A percentile compares a stretch with the other conserved stretches of the same genome.
These are phyloP conservation scores for Acacia confusa DNA, from an alignment of 306 rosid species.

Conservation along the genomic window DNA sequence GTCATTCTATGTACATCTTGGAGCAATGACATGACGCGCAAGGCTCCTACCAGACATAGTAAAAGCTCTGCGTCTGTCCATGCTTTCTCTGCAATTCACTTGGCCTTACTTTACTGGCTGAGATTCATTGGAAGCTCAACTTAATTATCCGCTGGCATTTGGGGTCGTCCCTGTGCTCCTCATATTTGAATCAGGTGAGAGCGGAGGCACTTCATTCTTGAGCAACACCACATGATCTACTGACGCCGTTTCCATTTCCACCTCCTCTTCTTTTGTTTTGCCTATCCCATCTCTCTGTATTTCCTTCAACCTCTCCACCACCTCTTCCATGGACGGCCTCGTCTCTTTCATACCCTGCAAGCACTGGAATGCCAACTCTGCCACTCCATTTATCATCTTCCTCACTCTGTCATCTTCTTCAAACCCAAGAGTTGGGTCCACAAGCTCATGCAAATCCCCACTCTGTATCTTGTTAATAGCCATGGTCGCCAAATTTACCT, in stretches of 20 bases:
- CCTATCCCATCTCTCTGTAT: constrained; percentile 42
- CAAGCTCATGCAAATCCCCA: constrained; percentile 56
- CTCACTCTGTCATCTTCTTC: constrained; percentile 51
- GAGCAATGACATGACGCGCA: background rate
- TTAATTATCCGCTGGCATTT: background rate
- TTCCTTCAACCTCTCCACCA: constrained; percentile 46
- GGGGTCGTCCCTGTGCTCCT: constrained; percentile 12
- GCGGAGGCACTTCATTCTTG: constrained; percentile 47
- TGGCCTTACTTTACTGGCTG: background rate
- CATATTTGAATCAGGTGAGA: constrained; percentile 55
- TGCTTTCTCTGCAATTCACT: background rate
- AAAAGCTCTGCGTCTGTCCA: background rate
- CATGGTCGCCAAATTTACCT: constrained; percentile 77
- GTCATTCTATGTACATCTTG: background rate
- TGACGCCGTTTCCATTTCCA: constrained; percentile 24
- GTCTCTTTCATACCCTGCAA: constrained; percentile 62
- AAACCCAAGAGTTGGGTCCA: constrained; percentile 63
- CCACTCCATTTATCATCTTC: constrained; percentile 62
- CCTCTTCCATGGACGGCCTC: constrained; percentile 70
- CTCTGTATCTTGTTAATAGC: constrained; percentile 74
- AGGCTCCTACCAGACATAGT: background rate
- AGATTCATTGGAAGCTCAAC: background rate
- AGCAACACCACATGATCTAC: constrained; percentile 45
- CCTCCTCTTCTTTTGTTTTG: constrained; percentile 43
- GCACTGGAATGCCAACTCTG: constrained; percentile 86